Base-by-base conservation (phyloP, 495 filamentous ascomycete genomes). In the Ascodesmis nigricans region DNA sequence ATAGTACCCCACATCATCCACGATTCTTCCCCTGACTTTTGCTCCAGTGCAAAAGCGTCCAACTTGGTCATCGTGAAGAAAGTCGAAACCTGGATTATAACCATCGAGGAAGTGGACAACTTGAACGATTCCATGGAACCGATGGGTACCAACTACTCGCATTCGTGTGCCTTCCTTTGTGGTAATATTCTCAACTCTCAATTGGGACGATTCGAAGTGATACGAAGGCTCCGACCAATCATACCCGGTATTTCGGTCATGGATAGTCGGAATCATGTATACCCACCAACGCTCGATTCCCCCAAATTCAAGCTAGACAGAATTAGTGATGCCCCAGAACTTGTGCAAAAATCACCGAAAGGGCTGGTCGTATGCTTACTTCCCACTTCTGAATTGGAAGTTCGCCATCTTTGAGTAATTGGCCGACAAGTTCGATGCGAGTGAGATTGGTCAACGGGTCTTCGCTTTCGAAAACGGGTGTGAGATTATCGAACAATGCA, bases 81-180 rank as follows among this genome's bases (percentile, higher is more conserved):
- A 41, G 6, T 60, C 54, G 49, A 82, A 75, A 0, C 63, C 70
- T 7, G 55, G 48, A 22, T 16, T 13, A 19, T 8, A 21, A 6
- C 21, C 36, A 11, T n/a, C 34, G 7, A 6, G 29, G 21, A 38
- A 6, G 55, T 91, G 91, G 4, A 74, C 70, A 18, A 91, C 55
- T 49, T 91, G 83, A 29, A 93, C 66, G 5, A 63, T 64, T 19
- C 83, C 83, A 30, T 63, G 46, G 36, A 65, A 71, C 6, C 23
- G 23, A 25, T 25, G n/a, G n/a, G n/a, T n/a, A n/a, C n/a, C n/a
- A n/a, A n/a, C n/a, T n/a, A n/a, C n/a, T n/a, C n/a, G n/a, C n/a
- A n/a, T n/a, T n/a, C n/a, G n/a, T n/a, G n/a, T n/a, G n/a, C n/a
- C n/a, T n/a, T n/a, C n/a, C n/a, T n/a, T n/a, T n/a, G n/a, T n/a